Evolutionary conservation across 2,329 filamentous ascomycete genomes (phyloP).

Genomic region (Atkinsonella hypoxylon): DNA sequence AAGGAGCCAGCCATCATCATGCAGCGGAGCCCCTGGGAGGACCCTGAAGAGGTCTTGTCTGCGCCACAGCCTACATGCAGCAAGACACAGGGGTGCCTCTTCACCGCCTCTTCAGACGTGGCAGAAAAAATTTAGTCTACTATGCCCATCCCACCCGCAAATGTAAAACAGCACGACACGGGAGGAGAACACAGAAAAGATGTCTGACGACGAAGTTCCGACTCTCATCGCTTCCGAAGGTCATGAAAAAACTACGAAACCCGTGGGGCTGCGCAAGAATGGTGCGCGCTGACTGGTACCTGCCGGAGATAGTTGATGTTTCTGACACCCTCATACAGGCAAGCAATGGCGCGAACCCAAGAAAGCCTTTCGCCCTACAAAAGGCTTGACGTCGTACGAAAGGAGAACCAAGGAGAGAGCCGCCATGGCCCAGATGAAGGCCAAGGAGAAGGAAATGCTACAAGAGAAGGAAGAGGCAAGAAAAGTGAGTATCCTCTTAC

Average conservation of each 20-base stretch:
- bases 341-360: constrained; percentile 88
- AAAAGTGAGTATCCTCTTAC: constrained; percentile 43
- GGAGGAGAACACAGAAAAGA: neutral
- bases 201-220: constrained; percentile 4
- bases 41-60: neutral
- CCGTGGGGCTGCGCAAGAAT: constrained; percentile 68
- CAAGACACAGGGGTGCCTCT: neutral
- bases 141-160: neutral
- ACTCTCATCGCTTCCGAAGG: constrained; percentile 6
- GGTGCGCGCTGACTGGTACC: constrained; percentile 36
- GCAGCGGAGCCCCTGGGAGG: neutral
- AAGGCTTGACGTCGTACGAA: constrained; percentile 67
- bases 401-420: constrained; percentile 62
- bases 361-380: constrained; percentile 71
- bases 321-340: constrained; percentile 39
- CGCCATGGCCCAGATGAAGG: constrained; percentile 66
- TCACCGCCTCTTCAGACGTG: neutral
- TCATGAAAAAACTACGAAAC: constrained; percentile 24
- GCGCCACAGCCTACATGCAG: neutral
- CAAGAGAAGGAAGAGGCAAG: constrained; percentile 87
- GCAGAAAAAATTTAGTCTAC: constrained; percentile 5
- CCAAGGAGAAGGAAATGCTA: constrained; percentile 90
- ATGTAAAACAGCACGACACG: neutral
- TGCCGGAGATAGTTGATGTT: neutral
- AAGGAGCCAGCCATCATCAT: constrained; percentile 1